These are phyloP conservation scores for Castanea sativa DNA, from an alignment of 306 rosid species.

Conservation along the genomic window DNA sequence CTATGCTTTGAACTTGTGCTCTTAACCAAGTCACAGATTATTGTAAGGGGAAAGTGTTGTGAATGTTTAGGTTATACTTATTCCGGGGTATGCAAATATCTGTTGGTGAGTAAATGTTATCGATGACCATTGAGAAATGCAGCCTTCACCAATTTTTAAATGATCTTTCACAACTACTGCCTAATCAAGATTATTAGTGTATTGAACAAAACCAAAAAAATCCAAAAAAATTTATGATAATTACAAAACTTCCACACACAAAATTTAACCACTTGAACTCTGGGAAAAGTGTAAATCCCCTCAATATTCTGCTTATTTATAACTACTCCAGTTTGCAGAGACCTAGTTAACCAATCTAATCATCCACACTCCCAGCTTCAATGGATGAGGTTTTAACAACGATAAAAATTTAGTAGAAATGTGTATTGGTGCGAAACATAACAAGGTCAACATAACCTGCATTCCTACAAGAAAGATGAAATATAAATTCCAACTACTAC, in stretches of 20 bases:
- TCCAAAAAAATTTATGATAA: not conserved
- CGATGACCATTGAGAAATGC: not conserved
- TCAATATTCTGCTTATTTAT: no score
- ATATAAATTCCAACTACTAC: not conserved
- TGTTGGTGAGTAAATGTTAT: no score
- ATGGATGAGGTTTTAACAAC: not conserved
- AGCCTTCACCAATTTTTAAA: not conserved
- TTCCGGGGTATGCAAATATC: no score
- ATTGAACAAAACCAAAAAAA: not conserved
- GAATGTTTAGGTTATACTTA: no score
- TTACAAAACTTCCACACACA: not conserved
- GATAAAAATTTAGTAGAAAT: not conserved
- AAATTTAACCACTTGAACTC: not conserved
- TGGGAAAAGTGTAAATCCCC: no score
- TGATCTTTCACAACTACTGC: not conserved
- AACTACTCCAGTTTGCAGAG: not conserved
- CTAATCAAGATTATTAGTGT: no score
- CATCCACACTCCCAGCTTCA: not conserved
- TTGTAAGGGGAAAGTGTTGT: no score
- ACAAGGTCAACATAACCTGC: not conserved
- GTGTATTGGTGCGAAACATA: not conserved
- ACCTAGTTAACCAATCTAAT: not conserved
- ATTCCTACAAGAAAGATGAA: not conserved
- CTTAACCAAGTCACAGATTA: no score
- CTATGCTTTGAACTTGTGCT: no score